Percentiles rank a stretch among this genome's conserved stretches.
phyloP scores from a whole-genome alignment of 371 early-diverging fungal genomes.

The Lichtheimia hyalospora region DNA sequence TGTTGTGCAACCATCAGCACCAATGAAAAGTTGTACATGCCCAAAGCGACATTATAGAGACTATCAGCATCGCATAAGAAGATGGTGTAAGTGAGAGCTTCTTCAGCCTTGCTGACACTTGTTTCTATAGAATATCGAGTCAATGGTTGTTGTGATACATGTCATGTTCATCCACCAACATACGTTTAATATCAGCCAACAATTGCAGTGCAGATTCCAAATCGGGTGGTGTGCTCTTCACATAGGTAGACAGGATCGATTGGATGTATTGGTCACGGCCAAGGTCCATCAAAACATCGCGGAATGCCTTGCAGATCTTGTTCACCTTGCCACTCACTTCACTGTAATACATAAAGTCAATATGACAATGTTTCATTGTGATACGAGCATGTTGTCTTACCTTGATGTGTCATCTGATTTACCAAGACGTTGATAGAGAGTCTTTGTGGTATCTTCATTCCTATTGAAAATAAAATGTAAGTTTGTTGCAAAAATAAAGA shows the following conservation, averaged over 20 bases:
- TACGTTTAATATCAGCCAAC: constrained; percentile 62
- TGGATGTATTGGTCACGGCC: constrained; percentile 73
- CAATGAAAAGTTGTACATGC: constrained; percentile 91
- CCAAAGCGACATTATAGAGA: constrained; percentile 90
- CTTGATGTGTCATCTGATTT: neutral
- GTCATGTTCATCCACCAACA: neutral
- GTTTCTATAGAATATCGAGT: constrained; percentile 21
- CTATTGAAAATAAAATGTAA: constrained; percentile 20
- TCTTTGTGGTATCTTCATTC: constrained; percentile 67
- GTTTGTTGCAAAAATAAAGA: neutral
- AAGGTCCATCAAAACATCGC: constrained; percentile 58
- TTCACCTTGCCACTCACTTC: constrained; percentile 69
- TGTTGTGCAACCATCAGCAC: constrained; percentile 94
- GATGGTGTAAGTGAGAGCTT: constrained; percentile 87
- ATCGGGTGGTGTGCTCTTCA: constrained; percentile 81
- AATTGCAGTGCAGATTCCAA: constrained; percentile 78
- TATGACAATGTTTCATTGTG: too few relatives aligned
- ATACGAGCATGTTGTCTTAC: neutral
- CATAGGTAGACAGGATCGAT: constrained; percentile 85
- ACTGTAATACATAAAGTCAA: neutral
- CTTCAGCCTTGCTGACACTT: constrained; percentile 68
- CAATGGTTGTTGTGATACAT: constrained; percentile 46
- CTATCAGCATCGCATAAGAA: constrained; percentile 87
- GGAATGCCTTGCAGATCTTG: constrained; percentile 73
- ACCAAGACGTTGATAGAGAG: constrained; percentile 58